Conservation (phyloP, 768 basidiomycete species). For the Gloeopeniophorella convolvens region DNA sequence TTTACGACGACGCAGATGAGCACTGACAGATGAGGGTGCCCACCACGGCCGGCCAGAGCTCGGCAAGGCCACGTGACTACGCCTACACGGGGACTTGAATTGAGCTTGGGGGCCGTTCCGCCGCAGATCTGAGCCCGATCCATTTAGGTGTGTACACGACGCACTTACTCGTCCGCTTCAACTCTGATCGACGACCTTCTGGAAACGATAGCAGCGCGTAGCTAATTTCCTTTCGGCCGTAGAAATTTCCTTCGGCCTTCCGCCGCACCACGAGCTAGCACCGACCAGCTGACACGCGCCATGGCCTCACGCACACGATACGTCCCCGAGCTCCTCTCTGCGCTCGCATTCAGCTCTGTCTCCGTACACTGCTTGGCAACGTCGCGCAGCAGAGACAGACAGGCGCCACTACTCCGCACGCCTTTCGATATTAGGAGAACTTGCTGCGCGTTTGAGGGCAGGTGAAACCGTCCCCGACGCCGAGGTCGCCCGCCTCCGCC, state of each 20-base stretch:
- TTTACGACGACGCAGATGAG: no score
- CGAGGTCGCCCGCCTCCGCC: conserved; percentile 49
- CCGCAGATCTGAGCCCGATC: no score
- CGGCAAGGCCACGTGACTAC: no score
- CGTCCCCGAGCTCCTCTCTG: conserved; percentile 59
- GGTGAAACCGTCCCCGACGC: conserved; percentile 38
- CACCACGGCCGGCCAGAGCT: no score
- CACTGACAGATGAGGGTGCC: no score
- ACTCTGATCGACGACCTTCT: no score
- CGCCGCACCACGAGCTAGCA: not conserved
- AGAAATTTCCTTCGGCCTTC: not conserved
- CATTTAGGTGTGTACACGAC: no score
- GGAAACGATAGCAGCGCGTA: not conserved
- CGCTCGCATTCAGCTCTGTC: conserved; percentile 57
- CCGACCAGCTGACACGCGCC: not conserved
- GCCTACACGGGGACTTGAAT: no score
- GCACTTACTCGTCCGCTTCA: no score
- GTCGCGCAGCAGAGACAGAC: conserved; percentile 45
- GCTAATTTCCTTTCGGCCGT: not conserved
- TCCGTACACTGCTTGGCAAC: conserved; percentile 56
- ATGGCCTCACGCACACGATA: conserved; percentile 32
- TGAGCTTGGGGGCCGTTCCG: no score
- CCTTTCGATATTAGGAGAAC: conserved; percentile 55
- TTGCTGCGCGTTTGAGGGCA: conserved; percentile 46
- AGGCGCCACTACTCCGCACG: conserved; percentile 49